These are phyloP conservation scores for Xerophyta viscosa DNA, from an alignment of 106 monocot species.

Conservation along the genomic window DNA sequence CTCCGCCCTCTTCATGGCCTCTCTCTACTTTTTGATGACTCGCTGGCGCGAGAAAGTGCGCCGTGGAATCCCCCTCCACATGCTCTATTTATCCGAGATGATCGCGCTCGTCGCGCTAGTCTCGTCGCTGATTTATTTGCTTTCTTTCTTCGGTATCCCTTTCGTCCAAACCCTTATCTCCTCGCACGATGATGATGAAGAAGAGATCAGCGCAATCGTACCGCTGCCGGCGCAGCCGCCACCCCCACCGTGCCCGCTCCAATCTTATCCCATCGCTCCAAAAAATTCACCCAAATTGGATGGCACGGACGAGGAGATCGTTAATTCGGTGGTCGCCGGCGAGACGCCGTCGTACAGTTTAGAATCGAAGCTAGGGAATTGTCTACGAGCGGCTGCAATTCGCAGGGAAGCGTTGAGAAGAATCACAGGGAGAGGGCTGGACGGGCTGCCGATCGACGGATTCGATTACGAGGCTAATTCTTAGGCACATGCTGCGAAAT, in stretches of 20 bases:
- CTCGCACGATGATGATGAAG: conserved; percentile 42
- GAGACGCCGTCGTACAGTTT: conserved; percentile 32
- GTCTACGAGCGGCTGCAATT: conserved; percentile 23
- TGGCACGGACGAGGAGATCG: conserved; percentile 42
- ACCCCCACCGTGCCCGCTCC: neutral
- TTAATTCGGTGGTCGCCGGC: conserved; percentile 24
- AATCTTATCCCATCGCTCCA: conserved; percentile 1
- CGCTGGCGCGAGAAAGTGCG: conserved; percentile 95
- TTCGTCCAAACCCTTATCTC: conserved; percentile 78
- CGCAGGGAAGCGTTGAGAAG: conserved; percentile 45
- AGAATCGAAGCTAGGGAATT: conserved; percentile 31
- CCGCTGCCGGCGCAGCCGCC: too few relatives aligned
- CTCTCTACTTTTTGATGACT: conserved; percentile 66
- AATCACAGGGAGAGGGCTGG: conserved; percentile 50
- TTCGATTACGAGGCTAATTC: conserved; percentile 69
- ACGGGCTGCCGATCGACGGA: conserved; percentile 80
- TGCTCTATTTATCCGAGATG: conserved; percentile 62
- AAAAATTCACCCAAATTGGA: conserved; percentile 18
- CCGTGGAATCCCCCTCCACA: conserved; percentile 59
- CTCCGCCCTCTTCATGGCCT: conserved; percentile 58
- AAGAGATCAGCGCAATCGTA: neutral
- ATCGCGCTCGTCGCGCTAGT: conserved; percentile 51
- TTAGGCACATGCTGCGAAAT: conserved; percentile 95
- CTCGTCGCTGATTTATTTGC: conserved; percentile 81
- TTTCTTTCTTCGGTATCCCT: conserved; percentile 89